A percentile compares a stretch with the other conserved stretches of the same genome.
These are phyloP conservation scores for Leccinum obscurum DNA, from an alignment of 768 basidiomycete genomes.

Conservation along the genomic window DNA sequence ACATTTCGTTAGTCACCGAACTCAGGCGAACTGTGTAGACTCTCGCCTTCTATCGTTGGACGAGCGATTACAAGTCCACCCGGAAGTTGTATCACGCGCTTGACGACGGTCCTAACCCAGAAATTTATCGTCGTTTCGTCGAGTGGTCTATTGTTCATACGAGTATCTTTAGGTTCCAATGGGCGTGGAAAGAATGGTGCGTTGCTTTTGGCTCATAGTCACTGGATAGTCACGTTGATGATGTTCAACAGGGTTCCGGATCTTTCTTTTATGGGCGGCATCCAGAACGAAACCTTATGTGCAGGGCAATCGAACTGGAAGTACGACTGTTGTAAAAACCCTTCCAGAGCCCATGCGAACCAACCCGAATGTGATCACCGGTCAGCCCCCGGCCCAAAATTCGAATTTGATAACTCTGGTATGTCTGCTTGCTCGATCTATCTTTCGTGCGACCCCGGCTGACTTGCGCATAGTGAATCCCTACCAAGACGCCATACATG, in stretches of 20 bases:
- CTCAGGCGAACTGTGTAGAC: conserved; percentile 63
- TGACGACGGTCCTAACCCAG: conserved; percentile 86
- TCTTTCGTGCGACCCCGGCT: neutral
- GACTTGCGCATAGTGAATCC: conserved; percentile 55
- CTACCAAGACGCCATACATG: conserved; percentile 72
- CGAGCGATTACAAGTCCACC: conserved; percentile 96
- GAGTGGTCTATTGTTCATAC: conserved; percentile 97
- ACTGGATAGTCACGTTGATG: neutral
- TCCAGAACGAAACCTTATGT: conserved; percentile 86
- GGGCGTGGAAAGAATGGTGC: conserved; percentile 99
- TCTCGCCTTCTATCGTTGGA: conserved; percentile 90
- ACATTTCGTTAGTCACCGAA: conserved; percentile 86
- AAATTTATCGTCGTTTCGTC: conserved; percentile 75
- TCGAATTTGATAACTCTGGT: conserved; percentile 83
- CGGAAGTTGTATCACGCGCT: conserved; percentile 61
- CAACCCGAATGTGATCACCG: conserved; percentile 51
- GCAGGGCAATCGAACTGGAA: conserved; percentile 84
- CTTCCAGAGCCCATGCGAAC: conserved; percentile 80
- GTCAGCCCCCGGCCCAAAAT: conserved; percentile 75
- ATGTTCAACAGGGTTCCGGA: conserved; percentile 75
- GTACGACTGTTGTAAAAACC: conserved; percentile 90
- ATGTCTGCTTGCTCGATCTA: conserved; percentile 24
- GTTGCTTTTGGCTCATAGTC: conserved; percentile 18
- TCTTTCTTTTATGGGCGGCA: conserved; percentile 49
- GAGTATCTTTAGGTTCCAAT: conserved; percentile 91